Evolutionary conservation across 805 yeast species (phyloP).

Genomic region (Candida adriatica): DNA sequence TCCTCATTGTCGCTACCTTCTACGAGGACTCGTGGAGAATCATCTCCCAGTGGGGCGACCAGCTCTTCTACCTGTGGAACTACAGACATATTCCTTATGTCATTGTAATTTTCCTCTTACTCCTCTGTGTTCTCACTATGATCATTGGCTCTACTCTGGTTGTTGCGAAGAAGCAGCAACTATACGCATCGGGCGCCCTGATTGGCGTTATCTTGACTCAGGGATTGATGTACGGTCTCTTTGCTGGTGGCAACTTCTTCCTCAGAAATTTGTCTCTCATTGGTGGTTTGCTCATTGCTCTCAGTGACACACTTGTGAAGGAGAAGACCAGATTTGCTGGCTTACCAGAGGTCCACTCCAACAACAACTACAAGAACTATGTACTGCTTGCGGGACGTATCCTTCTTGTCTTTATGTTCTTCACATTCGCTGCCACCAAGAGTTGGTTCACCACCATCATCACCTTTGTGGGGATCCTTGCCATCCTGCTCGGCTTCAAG

Average conservation of each 20-base stretch:
- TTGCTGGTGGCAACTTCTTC: slow-evolving; percentile 74
- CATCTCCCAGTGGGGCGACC: slow-evolving; percentile 83
- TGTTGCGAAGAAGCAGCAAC: slow-evolving; percentile 59
- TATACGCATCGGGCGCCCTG: slow-evolving; percentile 64
- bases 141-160: slow-evolving; percentile 62
- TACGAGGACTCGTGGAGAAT: slow-evolving; percentile 85
- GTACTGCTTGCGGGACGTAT: slow-evolving; percentile 83
- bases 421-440: slow-evolving; percentile 75
- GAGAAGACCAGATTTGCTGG: slow-evolving; percentile 48
- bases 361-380: slow-evolving; percentile 65
- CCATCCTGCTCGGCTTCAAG: slow-evolving; percentile 88
- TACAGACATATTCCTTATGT: slow-evolving; percentile 74
- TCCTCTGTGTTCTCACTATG: slow-evolving; percentile 64
- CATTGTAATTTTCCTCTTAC: slow-evolving; percentile 67
- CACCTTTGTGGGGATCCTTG: slow-evolving; percentile 63
- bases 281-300: slow-evolving; percentile 86
- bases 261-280: slow-evolving; percentile 83
- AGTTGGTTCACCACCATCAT: slow-evolving; percentile 62
- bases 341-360: slow-evolving; percentile 49
- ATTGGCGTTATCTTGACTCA: slow-evolving; percentile 70
- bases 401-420: slow-evolving; percentile 74
- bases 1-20: slow-evolving; percentile 89
- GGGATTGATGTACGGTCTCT: slow-evolving; percentile 82
- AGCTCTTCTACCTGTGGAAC: slow-evolving; percentile 73
- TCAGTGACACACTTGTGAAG: slow-evolving; percentile 80